phyloP scores from a whole-genome alignment of 2,329 filamentous ascomycete genomes.

The Colletotrichum aenigma region DNA sequence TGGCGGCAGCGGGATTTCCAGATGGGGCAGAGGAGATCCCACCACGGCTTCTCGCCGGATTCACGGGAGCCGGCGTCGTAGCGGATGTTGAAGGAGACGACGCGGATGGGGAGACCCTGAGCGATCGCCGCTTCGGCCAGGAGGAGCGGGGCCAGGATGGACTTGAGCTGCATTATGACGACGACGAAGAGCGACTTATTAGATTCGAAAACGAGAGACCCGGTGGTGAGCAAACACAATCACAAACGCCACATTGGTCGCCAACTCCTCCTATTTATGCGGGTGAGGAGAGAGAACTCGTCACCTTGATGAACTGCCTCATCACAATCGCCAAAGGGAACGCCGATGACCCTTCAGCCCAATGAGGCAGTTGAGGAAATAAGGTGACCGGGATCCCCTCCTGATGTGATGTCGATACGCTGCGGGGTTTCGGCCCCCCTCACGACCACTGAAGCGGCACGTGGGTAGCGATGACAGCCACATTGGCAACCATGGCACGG shows the following conservation, averaged over 20 bases:
- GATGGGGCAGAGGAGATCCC: slow-evolving; percentile 27
- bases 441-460: neutral
- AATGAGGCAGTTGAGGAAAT: neutral
- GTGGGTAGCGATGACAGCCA: neutral
- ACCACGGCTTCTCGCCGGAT: slow-evolving; percentile 64
- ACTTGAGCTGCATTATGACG: slow-evolving; percentile 8
- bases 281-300: neutral
- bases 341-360: neutral
- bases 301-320: neutral
- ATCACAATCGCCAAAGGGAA: neutral
- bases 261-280: neutral
- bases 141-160: neutral
- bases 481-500: neutral
- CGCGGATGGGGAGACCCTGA: slow-evolving; percentile 46
- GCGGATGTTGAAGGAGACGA: slow-evolving; percentile 71
- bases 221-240: neutral
- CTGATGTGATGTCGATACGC: neutral
- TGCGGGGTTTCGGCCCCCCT: neutral
- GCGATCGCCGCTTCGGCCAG: neutral
- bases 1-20: slow-evolving; percentile 45
- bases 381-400: neutral
- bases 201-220: neutral
- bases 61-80: slow-evolving; percentile 61
- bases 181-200: neutral
- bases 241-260: neutral